Percentiles rank a stretch among this genome's conserved stretches.
phyloP scores from a whole-genome alignment of 352 stramenopile genomes.

The Vaucheria bursata region DNA sequence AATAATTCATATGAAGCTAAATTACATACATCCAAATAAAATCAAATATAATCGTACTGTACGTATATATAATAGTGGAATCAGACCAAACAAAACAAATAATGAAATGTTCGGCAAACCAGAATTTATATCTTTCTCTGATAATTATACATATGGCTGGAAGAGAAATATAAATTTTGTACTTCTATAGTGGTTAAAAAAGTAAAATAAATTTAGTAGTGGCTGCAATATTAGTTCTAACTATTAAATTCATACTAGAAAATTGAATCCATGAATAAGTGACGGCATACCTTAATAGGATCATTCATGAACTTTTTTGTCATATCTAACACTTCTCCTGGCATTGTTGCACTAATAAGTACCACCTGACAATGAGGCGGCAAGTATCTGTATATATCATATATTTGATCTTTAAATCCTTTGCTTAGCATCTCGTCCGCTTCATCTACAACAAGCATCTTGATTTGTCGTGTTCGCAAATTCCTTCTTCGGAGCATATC shows the following conservation, averaged over 20 bases:
- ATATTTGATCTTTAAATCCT: constrained; percentile 97
- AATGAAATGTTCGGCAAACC: no score
- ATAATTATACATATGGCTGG: no score
- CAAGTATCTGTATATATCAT: constrained; percentile 88
- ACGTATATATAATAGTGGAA: no score
- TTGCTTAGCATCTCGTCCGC: constrained; percentile 96
- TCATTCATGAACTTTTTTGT: constrained; percentile 96
- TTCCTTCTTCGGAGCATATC: constrained; percentile 90
- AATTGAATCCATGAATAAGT: neutral
- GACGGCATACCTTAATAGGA: constrained; percentile 60
- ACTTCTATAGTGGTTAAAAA: no score
- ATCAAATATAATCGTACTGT: no score
- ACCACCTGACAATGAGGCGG: constrained; percentile 83
- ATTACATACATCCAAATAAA: no score
- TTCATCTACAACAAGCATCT: constrained; percentile 86
- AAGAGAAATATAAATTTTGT: no score
- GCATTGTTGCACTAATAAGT: constrained; percentile 86
- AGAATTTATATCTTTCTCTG: no score
- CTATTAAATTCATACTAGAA: neutral
- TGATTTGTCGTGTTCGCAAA: constrained; percentile 75
- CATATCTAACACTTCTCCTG: constrained; percentile 86
- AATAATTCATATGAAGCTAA: no score
- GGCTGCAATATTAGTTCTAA: no score
- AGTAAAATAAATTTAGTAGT: no score
- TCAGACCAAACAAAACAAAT: no score